These are phyloP conservation scores for Vicia faba DNA, from an alignment of 306 rosid species.

Conservation along the genomic window DNA sequence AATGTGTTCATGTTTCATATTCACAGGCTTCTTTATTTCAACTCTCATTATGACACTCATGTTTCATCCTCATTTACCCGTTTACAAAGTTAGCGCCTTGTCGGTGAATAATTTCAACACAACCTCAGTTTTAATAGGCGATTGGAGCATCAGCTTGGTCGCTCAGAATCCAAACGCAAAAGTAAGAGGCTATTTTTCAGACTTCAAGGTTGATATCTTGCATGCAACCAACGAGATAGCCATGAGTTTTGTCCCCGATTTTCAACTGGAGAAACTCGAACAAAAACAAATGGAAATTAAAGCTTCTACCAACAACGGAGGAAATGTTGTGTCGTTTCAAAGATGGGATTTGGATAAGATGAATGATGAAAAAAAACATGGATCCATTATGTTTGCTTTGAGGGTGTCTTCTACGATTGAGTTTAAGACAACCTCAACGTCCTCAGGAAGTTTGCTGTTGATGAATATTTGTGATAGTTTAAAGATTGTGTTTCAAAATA, in stretches of 20 bases:
- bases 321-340: background rate
- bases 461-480: conserved; percentile 44
- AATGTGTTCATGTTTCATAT: conserved; percentile 1
- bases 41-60: conserved; percentile 29
- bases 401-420: conserved; percentile 28
- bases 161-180: conserved; percentile 44
- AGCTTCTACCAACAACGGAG: background rate
- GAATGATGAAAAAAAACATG: background rate
- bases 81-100: conserved; percentile 39
- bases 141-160: conserved; percentile 44
- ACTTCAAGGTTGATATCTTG: conserved; percentile 33
- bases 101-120: conserved; percentile 45
- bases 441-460: background rate
- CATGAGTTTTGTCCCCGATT: conserved; percentile 6
- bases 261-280: conserved; percentile 24
- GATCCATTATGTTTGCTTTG: conserved; percentile 16
- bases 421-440: conserved; percentile 22
- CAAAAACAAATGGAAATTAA: conserved; percentile 7
- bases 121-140: conserved; percentile 20
- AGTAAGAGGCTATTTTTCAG: background rate
- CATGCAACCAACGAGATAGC: conserved; percentile 21
- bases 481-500: conserved; percentile 45
- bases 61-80: conserved; percentile 41
- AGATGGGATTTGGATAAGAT: conserved; percentile 10
- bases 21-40: background rate